Base-by-base conservation (phyloP, 768 basidiomycete genomes). In the Dioszegia crocea region DNA sequence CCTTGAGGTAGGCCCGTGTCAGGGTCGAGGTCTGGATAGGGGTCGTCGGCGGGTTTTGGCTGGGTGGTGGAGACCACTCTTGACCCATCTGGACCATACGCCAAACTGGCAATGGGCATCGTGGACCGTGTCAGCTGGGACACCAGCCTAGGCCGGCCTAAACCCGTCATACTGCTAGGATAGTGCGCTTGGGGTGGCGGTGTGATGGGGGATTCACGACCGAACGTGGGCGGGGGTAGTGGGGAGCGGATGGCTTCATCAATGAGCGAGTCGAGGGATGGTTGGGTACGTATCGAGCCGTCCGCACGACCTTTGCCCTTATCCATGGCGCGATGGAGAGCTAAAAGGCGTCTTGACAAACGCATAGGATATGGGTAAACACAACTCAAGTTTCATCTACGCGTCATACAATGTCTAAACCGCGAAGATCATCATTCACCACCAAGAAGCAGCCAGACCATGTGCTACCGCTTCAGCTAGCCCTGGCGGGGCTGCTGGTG, bases 21-120 rank as follows among this genome's bases (percentile, higher is more conserved):
- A 3, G 71, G 71, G 48, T 73, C 69, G 24, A 73, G 54, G 44
- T 73, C 71, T 6, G 71, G 71, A 53, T 65, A 70, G 12, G 60
- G 50, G 17, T 31, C 38, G 11, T 29, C 30, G 23, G 24, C n/a
- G 4, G 9, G 10, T 24, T 49, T 16, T 27, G 41, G 41, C 19
- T n/a, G 16, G 8, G 43, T 40, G 5, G 47, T 59, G 1, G 62
- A 55, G 4, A 48, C 47, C n/a, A 48, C 14, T 31, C 47, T 29
- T 3, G 47, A 30, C 19, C 47, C 47, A 26, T 48, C 47, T 12
- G 47, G 17, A 10, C 61, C 62, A 39, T 68, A 68, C 10, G 51
- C 59, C 19, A 73, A 40, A 56, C 71, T 68, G 17, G 71, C 59
- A 8, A 47, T 65, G 17, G 71, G 71, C 27, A 70, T 27, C 5